A percentile compares a stretch with the other conserved stretches of the same genome.
These are phyloP conservation scores for Eleusine coracana DNA, from an alignment of 176 grass and related monocot genomes.

Conservation along the genomic window DNA sequence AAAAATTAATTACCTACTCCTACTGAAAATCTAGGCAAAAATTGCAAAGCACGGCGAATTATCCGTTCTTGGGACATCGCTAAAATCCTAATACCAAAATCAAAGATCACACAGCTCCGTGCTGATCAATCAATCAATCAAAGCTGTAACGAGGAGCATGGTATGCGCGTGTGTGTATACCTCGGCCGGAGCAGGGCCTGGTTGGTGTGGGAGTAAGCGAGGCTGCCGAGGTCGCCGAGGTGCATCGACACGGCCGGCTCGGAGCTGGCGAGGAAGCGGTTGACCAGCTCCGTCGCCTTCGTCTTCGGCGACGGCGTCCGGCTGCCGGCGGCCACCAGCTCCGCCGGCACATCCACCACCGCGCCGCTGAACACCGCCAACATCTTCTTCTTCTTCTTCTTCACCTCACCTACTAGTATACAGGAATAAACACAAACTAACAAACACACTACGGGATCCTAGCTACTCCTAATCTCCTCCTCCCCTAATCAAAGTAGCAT, in stretches of 20 bases:
- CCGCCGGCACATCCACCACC: slow-evolving; percentile 83
- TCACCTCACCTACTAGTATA: not conserved
- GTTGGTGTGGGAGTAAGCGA: slow-evolving; percentile 85
- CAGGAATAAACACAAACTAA: no score
- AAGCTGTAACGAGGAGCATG: no score
- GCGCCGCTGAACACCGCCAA: slow-evolving; percentile 90
- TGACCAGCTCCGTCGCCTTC: slow-evolving; percentile 64
- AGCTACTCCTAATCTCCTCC: slow-evolving; percentile 3
- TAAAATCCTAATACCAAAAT: no score
- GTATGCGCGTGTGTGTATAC: slow-evolving; percentile 19
- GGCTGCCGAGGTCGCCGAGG: slow-evolving; percentile 59
- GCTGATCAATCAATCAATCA: no score
- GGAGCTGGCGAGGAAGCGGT: slow-evolving; percentile 54
- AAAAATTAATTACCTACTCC: no score
- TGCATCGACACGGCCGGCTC: slow-evolving; percentile 64
- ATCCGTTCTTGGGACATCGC: no score
- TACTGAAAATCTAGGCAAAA: no score
- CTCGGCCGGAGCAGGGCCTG: slow-evolving; percentile 72
- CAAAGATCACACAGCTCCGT: not conserved
- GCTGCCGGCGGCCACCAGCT: slow-evolving; percentile 91
- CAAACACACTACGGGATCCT: not conserved
- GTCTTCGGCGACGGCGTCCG: slow-evolving; percentile 97
- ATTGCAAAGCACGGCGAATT: no score
- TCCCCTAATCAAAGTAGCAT: not conserved
- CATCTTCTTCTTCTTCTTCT: slow-evolving; percentile 36